phyloP scores from a whole-genome alignment of 2,329 filamentous ascomycete species.

The Scleromitrula shiraiana region DNA sequence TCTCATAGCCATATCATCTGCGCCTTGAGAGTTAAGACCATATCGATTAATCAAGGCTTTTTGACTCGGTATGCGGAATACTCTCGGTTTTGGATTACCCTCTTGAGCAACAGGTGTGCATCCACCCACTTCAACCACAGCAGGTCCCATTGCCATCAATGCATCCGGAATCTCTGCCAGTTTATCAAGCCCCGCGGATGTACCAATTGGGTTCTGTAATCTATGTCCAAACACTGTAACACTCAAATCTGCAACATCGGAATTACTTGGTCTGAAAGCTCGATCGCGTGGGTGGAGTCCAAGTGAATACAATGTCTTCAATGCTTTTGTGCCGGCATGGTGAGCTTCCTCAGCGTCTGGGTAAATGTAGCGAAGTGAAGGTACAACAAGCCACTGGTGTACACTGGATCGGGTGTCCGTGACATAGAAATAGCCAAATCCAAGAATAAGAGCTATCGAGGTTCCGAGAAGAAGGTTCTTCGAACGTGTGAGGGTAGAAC shows the following conservation, averaged over 20 bases:
- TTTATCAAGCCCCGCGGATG: conserved; percentile 95
- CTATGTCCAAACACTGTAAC: conserved; percentile 64
- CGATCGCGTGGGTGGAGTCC: conserved; percentile 79
- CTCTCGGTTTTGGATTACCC: conserved; percentile 79
- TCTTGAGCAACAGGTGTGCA: conserved; percentile 79
- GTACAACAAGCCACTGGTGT: conserved; percentile 61
- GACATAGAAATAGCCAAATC: conserved; percentile 54
- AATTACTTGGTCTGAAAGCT: conserved; percentile 8
- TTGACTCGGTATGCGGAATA: conserved; percentile 77
- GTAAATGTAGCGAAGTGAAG: conserved; percentile 55
- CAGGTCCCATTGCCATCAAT: conserved; percentile 76
- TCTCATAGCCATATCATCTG: conserved; percentile 74
- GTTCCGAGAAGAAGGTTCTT: conserved; percentile 46
- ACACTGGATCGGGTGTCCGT: conserved; percentile 67
- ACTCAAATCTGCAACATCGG: conserved; percentile 32
- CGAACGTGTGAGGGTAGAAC: conserved; percentile 35
- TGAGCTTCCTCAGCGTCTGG: conserved; percentile 89
- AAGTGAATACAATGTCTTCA: conserved; percentile 66
- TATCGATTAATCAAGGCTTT: conserved; percentile 93
- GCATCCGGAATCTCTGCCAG: conserved; percentile 80
- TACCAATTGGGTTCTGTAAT: conserved; percentile 81
- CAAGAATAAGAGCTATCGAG: conserved; percentile 40
- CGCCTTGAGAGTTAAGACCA: conserved; percentile 86
- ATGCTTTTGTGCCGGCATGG: conserved; percentile 60
- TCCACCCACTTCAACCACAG: conserved; percentile 86